Evolutionary conservation across 2,329 filamentous ascomycete genomes (phyloP).

Genomic region (Sordariomycetes sp.): DNA sequence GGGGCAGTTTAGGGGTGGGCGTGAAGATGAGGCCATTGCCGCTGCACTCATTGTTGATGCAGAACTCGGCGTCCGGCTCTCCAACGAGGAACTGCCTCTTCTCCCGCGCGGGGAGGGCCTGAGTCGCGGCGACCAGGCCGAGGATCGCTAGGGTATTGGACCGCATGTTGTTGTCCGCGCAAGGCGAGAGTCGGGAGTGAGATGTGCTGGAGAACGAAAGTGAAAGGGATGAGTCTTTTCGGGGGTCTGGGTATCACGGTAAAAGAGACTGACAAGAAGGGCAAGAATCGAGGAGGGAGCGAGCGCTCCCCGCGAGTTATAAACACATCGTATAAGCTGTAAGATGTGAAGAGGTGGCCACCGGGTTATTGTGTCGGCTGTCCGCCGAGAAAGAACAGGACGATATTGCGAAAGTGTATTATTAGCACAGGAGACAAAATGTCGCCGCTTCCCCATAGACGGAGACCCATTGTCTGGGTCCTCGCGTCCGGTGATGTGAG

Average conservation of each 20-base stretch:
- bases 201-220: background rate
- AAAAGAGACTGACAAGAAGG: background rate
- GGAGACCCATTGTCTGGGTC: background rate
- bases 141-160: constrained; percentile 1
- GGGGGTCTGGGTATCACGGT: background rate
- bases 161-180: constrained; percentile 1
- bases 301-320: constrained; percentile 1
- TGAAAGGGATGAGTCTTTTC: background rate
- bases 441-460: background rate
- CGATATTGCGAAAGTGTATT: constrained; percentile 2
- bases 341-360: background rate
- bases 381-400: background rate
- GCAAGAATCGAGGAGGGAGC: background rate
- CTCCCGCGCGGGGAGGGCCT: constrained; percentile 3
- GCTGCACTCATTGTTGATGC: background rate
- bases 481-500: background rate
- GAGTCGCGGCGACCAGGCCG: constrained; percentile 1
- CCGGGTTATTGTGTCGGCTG: constrained; percentile 3
- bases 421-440: constrained; percentile 1
- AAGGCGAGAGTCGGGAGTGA: background rate
- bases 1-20: background rate
- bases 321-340: background rate
- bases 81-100: background rate
- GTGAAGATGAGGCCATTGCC: background rate
- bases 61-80: background rate